Base-by-base conservation (phyloP, 2,329 filamentous ascomycete species). In the Macrophomina tecta region DNA sequence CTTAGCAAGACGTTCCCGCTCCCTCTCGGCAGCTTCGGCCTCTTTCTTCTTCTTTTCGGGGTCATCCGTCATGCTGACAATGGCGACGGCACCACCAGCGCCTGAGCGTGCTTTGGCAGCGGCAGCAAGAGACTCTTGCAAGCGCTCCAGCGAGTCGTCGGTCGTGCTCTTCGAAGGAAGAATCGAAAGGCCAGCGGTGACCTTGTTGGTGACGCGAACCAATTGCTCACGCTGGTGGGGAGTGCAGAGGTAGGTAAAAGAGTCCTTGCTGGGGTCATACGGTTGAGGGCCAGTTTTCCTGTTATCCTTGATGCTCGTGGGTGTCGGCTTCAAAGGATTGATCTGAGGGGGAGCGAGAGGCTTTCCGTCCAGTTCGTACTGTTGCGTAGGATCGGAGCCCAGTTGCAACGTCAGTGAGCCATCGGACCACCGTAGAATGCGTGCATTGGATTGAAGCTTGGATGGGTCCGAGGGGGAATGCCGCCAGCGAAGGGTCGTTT, bases 361-460 rank as follows among this genome's bases (percentile, higher is more conserved):
- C 78, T 92, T 93, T 72, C 86, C 88, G 69, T 88, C 85, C 53
- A 94, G 85, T 73, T 93, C 90, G 81, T 90, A 94, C 73, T 94
- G 91, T 69, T 89, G 88, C 42, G 79, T 82, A 1, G 87, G 86
- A 45, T 87, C 84, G 68, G 87, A 88, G 14, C 91, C 91, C 30
- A 94, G 83, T n/a, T 90, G 87, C 30, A 94, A 82, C 11, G 91
- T 93, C 16, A 92, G 81, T 4, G 90, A 92, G 34, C 91, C 91
- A 73, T 94, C 91, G 69, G 89, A 92, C 91, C 91, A 94, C 71
- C 87, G 86, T 74, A 92, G 87, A 36, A 94, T 81, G 69, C 89
- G 86, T 2, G 91, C 87, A 75, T 94, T 94, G 74, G 91, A 93
- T 74, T 91, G 87, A 12, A 93, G 82, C 69, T 88, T 82, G 58